Base-by-base conservation (phyloP, 1,284 basidiomycete genomes). In the Sporisorium scitamineum region DNA sequence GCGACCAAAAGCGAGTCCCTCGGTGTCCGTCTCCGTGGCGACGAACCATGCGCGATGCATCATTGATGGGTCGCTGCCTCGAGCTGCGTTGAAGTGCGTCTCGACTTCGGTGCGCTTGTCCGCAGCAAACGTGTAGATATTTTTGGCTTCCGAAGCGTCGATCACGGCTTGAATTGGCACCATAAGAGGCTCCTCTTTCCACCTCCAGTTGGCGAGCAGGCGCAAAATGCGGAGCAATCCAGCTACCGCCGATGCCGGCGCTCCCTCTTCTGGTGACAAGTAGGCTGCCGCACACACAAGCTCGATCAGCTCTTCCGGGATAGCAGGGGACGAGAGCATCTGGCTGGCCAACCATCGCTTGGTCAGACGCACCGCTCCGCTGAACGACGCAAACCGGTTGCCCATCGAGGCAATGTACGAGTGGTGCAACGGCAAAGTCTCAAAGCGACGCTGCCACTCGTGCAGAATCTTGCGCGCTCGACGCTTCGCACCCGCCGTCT, bases 311-410 rank as follows among this genome's bases (percentile, higher is more conserved):
- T 97, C 94, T 61, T 91, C 89, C 6, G 89, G 88, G 45, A 95
- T 87, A 76, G 94, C 91, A 1, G 89, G 87, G 18, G 93, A 88
- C 14, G 79, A 65, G 24, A 98, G 89, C 92, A 96, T 93, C 86
- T 99, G 97, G 1, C 92, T 88, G 0, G 92, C 90, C 52, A 98
- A 87, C 97, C 97, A 99, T 54, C 97, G 90, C 87, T 98, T 96
- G 44, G 93, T 90, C 24, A 99, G 88, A 29, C 97, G 89, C 22
- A 93, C 92, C 0, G 95, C 95, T 7, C 92, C 91, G 2, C 93
- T 88, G 83, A 92, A 97, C 7, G 94, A 92, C 0, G 91, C 87
- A 82, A 91, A 92, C 51, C 90, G 90, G 84, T 97, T 94, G 56
- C 90, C 91, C 39, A 99, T 87, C 2, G 92, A 90, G 1, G 91